phyloP scores from a whole-genome alignment of 1,284 basidiomycete species.

The Phellinidium pouzarii region DNA sequence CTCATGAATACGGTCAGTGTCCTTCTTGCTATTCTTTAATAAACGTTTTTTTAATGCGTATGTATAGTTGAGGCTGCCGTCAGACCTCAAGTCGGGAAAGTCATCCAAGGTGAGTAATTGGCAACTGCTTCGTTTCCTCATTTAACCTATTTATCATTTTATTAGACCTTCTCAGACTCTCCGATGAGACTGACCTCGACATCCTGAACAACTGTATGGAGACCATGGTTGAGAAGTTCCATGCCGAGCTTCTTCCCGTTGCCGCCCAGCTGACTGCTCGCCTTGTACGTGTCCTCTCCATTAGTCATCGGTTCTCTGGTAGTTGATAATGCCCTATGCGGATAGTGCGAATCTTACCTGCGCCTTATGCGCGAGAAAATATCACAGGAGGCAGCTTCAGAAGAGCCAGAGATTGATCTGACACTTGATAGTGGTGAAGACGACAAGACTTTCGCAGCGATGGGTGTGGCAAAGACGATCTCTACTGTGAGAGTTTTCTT shows the following conservation, averaged over 20 bases:
- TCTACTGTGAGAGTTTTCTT: constrained; percentile 46
- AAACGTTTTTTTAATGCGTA: not conserved
- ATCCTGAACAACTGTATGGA: constrained; percentile 79
- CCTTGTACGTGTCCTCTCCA: constrained; percentile 45
- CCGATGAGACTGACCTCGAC: constrained; percentile 87
- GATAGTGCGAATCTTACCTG: constrained; percentile 74
- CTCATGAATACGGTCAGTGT: constrained; percentile 51
- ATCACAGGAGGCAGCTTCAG: constrained; percentile 44
- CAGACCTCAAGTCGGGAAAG: constrained; percentile 75
- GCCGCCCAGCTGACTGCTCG: constrained; percentile 77
- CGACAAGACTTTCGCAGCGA: constrained; percentile 79
- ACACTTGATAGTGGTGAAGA: constrained; percentile 47
- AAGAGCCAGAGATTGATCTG: constrained; percentile 37
- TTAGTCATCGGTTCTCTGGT: not conserved
- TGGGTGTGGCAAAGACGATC: constrained; percentile 81
- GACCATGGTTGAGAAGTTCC: constrained; percentile 81
- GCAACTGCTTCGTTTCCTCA: not conserved
- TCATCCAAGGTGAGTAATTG: constrained; percentile 65
- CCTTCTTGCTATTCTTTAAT: not conserved
- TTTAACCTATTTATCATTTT: not conserved
- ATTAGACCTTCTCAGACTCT: constrained; percentile 75
- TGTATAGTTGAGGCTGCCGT: constrained; percentile 61
- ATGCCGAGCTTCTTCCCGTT: constrained; percentile 80
- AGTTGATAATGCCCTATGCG: not conserved
- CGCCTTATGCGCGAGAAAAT: constrained; percentile 67